phyloP scores from a whole-genome alignment of 768 basidiomycete genomes.

The Cyclocybe aegerita region DNA sequence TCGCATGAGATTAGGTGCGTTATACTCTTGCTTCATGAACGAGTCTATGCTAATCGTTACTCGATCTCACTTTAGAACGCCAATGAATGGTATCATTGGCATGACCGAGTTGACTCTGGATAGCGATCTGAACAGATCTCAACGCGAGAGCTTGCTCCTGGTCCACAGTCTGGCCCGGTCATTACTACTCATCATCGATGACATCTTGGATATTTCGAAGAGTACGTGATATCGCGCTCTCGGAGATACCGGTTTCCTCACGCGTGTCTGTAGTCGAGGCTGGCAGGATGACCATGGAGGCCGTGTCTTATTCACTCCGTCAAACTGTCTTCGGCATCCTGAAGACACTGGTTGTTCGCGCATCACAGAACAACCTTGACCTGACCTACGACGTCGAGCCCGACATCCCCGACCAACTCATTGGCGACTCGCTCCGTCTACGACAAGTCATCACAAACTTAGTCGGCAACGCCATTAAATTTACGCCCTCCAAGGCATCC shows the following conservation, averaged over 20 bases:
- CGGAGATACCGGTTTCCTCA: conserved; percentile 5
- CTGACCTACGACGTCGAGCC: conserved; percentile 95
- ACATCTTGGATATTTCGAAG: conserved; percentile 99
- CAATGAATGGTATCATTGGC: conserved; percentile 99
- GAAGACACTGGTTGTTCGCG: conserved; percentile 97
- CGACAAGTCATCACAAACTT: conserved; percentile 95
- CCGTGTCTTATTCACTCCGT: conserved; percentile 97
- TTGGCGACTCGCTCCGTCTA: conserved; percentile 93
- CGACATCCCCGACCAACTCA: conserved; percentile 93
- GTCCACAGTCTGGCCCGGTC: conserved; percentile 95
- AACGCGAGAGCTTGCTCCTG: conserved; percentile 92
- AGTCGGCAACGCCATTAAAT: conserved; percentile 96
- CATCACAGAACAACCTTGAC: conserved; percentile 94
- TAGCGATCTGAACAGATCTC: conserved; percentile 90
- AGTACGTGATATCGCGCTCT: conserved; percentile 54
- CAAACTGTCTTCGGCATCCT: conserved; percentile 96
- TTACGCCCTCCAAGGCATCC: conserved; percentile 79
- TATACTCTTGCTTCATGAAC: background rate
- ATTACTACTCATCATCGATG: conserved; percentile 94
- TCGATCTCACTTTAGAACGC: conserved; percentile 60
- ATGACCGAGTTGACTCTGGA: conserved; percentile 99
- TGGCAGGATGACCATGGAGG: conserved; percentile 99
- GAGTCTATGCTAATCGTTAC: background rate
- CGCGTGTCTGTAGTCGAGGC: conserved; percentile 76
- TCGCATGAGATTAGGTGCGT: conserved; percentile 90